Evolutionary conservation across 495 filamentous ascomycete genomes (phyloP).

Genomic region (Trypethelium eluteriae): DNA sequence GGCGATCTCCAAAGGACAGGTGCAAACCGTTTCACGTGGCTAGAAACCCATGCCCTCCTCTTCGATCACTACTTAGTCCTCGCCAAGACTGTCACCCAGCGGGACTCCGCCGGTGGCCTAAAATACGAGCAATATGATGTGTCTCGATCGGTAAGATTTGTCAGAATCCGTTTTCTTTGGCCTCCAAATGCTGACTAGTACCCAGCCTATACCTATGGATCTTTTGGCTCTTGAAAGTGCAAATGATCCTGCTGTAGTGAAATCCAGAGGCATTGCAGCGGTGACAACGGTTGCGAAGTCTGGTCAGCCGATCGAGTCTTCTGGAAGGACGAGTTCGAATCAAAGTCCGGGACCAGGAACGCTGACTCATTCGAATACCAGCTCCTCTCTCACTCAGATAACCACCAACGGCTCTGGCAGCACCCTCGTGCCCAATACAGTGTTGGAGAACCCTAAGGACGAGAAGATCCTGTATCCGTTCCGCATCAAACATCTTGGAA

Average conservation of each 20-base stretch:
- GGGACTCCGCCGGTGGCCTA: constrained; percentile 55
- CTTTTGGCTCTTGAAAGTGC: constrained; percentile 83
- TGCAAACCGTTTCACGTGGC: constrained; percentile 76
- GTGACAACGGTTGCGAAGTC: constrained; percentile 50
- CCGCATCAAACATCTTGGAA: constrained; percentile 92
- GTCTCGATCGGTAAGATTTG: constrained; percentile 64
- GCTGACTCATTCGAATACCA: constrained; percentile 59
- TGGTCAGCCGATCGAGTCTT: constrained; percentile 35
- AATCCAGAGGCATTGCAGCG: constrained; percentile 72
- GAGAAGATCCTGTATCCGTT: constrained; percentile 89
- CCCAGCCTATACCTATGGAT: constrained; percentile 90
- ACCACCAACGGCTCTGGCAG: constrained; percentile 38
- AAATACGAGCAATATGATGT: constrained; percentile 90
- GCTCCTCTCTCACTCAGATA: constrained; percentile 46
- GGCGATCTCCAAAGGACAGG: constrained; percentile 87
- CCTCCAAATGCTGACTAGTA: neutral
- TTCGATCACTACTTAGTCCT: constrained; percentile 96
- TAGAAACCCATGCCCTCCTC: constrained; percentile 85
- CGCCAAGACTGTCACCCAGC: constrained; percentile 65
- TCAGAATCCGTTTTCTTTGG: neutral
- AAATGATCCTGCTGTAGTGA: constrained; percentile 82
- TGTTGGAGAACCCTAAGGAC: constrained; percentile 51
- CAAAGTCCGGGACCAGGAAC: constrained; percentile 49
- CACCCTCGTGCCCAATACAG: constrained; percentile 45
- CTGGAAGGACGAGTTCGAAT: constrained; percentile 45